Conservation (phyloP, 2,329 filamentous ascomycete species). For the Colletotrichum aenigma region DNA sequence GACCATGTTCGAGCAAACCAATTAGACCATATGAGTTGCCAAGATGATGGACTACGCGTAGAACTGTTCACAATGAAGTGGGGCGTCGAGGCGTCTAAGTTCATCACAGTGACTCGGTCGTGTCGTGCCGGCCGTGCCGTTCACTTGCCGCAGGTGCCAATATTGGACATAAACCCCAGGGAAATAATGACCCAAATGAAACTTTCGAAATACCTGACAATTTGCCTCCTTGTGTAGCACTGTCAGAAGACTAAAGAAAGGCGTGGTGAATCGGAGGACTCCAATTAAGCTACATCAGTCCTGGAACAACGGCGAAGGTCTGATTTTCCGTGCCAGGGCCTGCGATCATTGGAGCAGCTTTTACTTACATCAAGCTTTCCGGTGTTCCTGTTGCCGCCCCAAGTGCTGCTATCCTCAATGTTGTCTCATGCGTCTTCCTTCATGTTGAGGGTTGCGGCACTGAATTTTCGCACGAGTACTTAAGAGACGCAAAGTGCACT, state of each 20-base stretch:
- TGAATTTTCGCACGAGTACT: not conserved
- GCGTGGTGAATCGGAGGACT: not conserved
- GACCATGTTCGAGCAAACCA: not conserved
- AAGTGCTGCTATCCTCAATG: not conserved
- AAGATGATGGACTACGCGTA: not conserved
- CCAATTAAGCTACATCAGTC: not conserved
- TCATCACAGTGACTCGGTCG: not conserved
- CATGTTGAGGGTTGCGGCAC: not conserved
- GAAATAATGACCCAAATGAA: not conserved
- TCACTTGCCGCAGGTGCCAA: fast-evolving
- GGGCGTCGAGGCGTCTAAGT: not conserved
- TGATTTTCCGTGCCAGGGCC: not conserved
- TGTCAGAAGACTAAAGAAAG: not conserved
- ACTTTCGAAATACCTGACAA: not conserved
- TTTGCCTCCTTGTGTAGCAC: not conserved
- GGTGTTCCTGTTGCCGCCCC: not conserved
- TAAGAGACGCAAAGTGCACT: not conserved
- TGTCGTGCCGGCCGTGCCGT: not conserved
- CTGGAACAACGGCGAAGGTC: not conserved
- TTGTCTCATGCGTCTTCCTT: not conserved
- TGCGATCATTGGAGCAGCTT: too few relatives aligned
- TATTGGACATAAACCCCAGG: not conserved
- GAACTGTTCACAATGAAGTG: not conserved
- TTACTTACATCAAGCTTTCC: not conserved
- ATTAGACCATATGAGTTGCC: not conserved